Evolutionary conservation across 1,284 basidiomycete genomes (phyloP), one percentile per base, ranked within the genome.

Genomic region (Boletus hoseneyae): DNA sequence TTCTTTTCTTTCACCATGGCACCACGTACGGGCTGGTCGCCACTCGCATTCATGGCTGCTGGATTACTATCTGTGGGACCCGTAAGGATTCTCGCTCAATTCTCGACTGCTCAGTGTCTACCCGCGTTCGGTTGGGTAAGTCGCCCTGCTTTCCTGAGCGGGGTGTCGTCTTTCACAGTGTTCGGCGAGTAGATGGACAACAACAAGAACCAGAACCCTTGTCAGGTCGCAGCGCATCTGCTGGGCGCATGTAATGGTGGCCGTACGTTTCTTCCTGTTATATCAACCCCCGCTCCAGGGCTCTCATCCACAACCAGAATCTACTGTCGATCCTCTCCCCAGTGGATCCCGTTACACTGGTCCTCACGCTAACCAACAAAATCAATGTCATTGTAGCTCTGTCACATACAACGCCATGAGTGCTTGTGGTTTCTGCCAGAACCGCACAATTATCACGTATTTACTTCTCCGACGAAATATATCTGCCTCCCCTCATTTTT

Each of bases 351-450:
- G 58, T 18, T 70, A 69, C n/a, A 45, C 23, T 7, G 60, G 63
- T 9, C 69, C 67, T 21, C 42, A 39, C 10, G 53, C 16, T 33
- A 11, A 23, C 34, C 4, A 57, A 35, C 37, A 43, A 41, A 58
- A 64, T 27, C 2, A 12, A 5, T 73, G 71, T 45, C 50, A 58
- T 33, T 73, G 72, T 43, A 71, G 59, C 35, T 56, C 64, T 5
- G 56, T 73, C 39, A 57, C 61, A 1, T 72, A 72, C 46, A 60
- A 53, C 7, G 15, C 61, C 33, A 34, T 70, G 10, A 65, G 62
- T 34, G 71, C 70, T 6, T 72, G 70, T 41, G 60, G 59, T 21
- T 19, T 57, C 18, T 72, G 70, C 49, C 70, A 73, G 42, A 59
- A 59, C 8, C 25, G 32, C n/a, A 56, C 56, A 10, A 51, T 48